Evolutionary conservation across 306 rosid species (phyloP), one percentile per base, ranked within the genome.

Genomic region (Luffa acutangula): DNA sequence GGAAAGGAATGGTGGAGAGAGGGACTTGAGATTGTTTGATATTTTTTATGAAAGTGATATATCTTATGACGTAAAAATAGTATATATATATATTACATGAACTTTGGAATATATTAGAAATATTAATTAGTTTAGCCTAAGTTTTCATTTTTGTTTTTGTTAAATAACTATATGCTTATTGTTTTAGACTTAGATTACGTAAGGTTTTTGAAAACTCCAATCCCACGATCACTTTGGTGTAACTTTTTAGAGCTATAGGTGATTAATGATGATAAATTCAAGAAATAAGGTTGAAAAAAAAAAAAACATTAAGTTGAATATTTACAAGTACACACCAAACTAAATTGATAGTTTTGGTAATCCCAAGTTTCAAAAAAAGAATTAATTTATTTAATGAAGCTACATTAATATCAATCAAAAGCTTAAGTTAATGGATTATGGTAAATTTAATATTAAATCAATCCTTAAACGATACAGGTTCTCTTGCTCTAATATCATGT

Each of bases 1-100:
- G 73, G 73, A 65, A 70, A 43, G 76, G 4, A 70, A 70, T 41
- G 7, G 36, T n/a, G 31, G 51, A 67, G 69, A 63, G 74, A 67
- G 74, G 49, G 49, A 67, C 74, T 67, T 67, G 34, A 67, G 74
- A 67, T 67, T 4, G 6, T 67, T 37, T 67, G 76, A 70, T 65
- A 65, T 65, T 65, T 62, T 54, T 15, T 63, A 45, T 70, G 53
- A 70, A 70, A 42, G 76, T 69, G 51, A 66, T 66, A n/a, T 21
- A 65, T 17, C 20, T 17, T 17, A 43, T 42, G 74, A 69, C 39
- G 66, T 60, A 7, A 59, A 10, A 33, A 62, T 9, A 31, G 3
- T 62, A 25, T 3, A 31, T 62, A 15, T 15, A 52, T 52, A 17
- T 14, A 54, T 1, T 1, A 4, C 5, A 51, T 51, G 0, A 5